Conservation (phyloP, 345 rosid genomes). For the Salix viminalis region DNA sequence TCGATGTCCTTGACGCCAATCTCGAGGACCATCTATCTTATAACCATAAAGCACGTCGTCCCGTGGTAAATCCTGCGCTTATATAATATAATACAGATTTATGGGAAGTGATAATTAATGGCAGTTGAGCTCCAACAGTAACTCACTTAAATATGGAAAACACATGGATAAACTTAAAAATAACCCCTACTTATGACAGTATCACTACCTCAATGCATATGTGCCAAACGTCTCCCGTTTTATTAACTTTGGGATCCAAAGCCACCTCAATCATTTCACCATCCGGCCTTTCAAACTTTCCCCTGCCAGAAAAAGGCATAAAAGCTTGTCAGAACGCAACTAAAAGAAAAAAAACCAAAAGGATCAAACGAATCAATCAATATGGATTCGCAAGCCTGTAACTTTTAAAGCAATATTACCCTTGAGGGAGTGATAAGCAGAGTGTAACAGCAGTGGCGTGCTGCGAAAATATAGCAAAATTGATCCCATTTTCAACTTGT, state of each 20-base stretch:
- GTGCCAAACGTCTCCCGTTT: slow-evolving; percentile 93
- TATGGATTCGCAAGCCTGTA: neutral
- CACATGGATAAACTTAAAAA: neutral
- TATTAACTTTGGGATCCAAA: slow-evolving; percentile 65
- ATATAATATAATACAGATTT: slow-evolving; percentile 2
- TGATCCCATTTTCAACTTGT: slow-evolving; percentile 67
- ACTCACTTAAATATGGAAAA: neutral
- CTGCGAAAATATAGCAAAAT: slow-evolving; percentile 81
- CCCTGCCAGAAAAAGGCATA: slow-evolving; percentile 29
- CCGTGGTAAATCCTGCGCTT: slow-evolving; percentile 62
- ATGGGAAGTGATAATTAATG: too few species aligned
- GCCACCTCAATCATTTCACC: slow-evolving; percentile 57
- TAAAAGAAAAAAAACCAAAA: neutral
- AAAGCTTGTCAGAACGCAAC: neutral
- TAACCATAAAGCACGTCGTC: slow-evolving; percentile 78
- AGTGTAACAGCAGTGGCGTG: slow-evolving; percentile 76
- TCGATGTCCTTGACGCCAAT: slow-evolving; percentile 80
- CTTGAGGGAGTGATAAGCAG: slow-evolving; percentile 61
- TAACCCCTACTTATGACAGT: neutral
- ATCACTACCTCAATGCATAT: slow-evolving; percentile 62
- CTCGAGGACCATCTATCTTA: slow-evolving; percentile 76
- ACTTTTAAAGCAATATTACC: slow-evolving; percentile 29
- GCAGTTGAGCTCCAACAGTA: neutral
- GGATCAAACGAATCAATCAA: neutral
- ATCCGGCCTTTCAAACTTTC: slow-evolving; percentile 24